These are phyloP conservation scores for Periconia digitata DNA, from an alignment of 2,329 filamentous ascomycete species.

Conservation along the genomic window DNA sequence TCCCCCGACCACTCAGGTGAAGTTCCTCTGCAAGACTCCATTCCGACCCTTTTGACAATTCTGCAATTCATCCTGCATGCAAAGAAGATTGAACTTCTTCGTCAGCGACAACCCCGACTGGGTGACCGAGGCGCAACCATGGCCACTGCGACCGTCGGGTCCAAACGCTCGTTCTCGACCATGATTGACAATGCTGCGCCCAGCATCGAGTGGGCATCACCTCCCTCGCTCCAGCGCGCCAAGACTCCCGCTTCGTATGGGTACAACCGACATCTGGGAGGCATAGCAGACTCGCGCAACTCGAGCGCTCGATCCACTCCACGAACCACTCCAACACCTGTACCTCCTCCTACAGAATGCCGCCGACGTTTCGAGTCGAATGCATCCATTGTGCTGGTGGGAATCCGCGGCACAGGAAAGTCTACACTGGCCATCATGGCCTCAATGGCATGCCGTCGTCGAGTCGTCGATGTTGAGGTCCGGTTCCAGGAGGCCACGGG, in stretches of 20 bases:
- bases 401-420: slow-evolving; percentile 74
- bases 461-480: slow-evolving; percentile 69
- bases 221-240: slow-evolving; percentile 1
- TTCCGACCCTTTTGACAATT: background rate
- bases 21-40: background rate
- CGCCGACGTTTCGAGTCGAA: slow-evolving; percentile 56
- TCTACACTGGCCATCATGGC: slow-evolving; percentile 75
- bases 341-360: slow-evolving; percentile 18
- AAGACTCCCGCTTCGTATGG: background rate
- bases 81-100: background rate
- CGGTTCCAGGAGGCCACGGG: slow-evolving; percentile 67
- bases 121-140: slow-evolving; percentile 14
- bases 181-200: slow-evolving; percentile 22
- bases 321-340: slow-evolving; percentile 27
- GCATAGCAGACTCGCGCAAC: slow-evolving; percentile 18
- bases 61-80: background rate
- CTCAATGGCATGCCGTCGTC: slow-evolving; percentile 68
- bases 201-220: slow-evolving; percentile 11
- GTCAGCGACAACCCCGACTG: background rate
- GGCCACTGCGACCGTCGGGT: slow-evolving; percentile 29
- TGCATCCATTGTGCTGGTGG: slow-evolving; percentile 72
- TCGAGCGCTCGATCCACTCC: slow-evolving; percentile 32
- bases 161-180: slow-evolving; percentile 30
- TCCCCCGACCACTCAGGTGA: background rate
- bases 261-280: background rate